These are phyloP conservation scores for Spinellus fusiger DNA, from an alignment of 192 early-diverging fungal genomes.

Conservation along the genomic window DNA sequence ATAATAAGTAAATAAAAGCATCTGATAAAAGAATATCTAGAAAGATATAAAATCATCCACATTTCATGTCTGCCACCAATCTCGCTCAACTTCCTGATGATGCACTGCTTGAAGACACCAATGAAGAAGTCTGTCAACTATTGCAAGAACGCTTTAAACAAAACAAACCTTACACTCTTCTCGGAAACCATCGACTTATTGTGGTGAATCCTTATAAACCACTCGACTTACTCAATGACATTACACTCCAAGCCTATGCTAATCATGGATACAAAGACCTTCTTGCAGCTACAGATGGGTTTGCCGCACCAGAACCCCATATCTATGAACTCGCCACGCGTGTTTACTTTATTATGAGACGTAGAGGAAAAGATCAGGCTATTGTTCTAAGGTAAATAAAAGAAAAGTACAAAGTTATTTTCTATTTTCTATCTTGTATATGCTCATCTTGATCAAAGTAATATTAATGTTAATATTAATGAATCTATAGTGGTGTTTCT, in stretches of 20 bases:
- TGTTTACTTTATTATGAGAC: conserved; percentile 62
- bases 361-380: conserved; percentile 60
- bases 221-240: conserved; percentile 37
- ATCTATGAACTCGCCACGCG: conserved; percentile 64
- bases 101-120: background rate
- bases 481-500: conserved; percentile 80
- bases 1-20: too few species aligned
- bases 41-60: too few species aligned
- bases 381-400: conserved; percentile 51
- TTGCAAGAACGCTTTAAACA: conserved; percentile 41
- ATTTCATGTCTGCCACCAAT: conserved; percentile 1
- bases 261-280: conserved; percentile 46
- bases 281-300: conserved; percentile 7
- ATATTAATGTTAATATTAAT: too few species aligned
- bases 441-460: too few species aligned
- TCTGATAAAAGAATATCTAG: too few species aligned
- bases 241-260: conserved; percentile 43
- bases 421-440: background rate
- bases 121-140: conserved; percentile 3
- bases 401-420: too few species aligned
- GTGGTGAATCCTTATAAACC: conserved; percentile 43
- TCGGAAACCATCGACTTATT: conserved; percentile 42
- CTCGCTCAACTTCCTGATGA: conserved; percentile 3
- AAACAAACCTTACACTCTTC: conserved; percentile 45
- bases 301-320: conserved; percentile 43